Evolutionary conservation across 352 stramenopile genomes (phyloP), one percentile per base, ranked within the genome.

Genomic region (Phytophthora idaei): DNA sequence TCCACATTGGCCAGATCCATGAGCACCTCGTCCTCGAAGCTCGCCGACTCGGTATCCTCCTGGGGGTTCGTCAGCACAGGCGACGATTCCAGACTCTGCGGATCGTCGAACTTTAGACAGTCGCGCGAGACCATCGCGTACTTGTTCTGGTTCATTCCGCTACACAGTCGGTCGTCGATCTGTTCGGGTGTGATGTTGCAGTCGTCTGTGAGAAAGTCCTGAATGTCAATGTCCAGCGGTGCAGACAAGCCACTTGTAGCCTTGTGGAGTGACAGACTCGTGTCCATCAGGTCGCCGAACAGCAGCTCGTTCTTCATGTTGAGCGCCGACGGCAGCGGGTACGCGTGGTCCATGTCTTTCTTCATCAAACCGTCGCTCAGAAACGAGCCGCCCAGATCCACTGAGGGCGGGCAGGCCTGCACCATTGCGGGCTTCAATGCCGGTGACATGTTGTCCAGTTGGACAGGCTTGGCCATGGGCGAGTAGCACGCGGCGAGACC

Each of bases 371-470:
- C 56, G 17, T 89, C 83, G 65, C 79, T 67, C n/a, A 78, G 49
- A 49, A 65, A 66, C 25, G 71, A 77, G 12, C 68, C 69, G 32
- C 75, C 77, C 28, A 95, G 49, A 36, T 95, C 83, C 17, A 92
- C 83, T 4, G 81, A 74, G 5, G 87, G 84, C 7, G 83, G 85
- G 15, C 71, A 64, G 5, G 49, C 36, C 3, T 77, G 78, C 2
- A 82, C 69, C 68, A 89, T 89, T 1, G 78, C 79, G 4, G 87
- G 87, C 71, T 95, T 95, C 27, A 95, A 45, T 12, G 84, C 83
- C 0, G 87, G 87, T 8, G 87, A 95, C 87, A 95, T 93, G 68
- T 95, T 95, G 54, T 95, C 87, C 49, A 90, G 79, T 15, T 81
- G 64, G 28, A 92, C 62, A n/a, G 81, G 71, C 69, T 93, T 93